phyloP scores from a whole-genome alignment of 352 stramenopile species.

The Globisporangium heterothallicum region DNA sequence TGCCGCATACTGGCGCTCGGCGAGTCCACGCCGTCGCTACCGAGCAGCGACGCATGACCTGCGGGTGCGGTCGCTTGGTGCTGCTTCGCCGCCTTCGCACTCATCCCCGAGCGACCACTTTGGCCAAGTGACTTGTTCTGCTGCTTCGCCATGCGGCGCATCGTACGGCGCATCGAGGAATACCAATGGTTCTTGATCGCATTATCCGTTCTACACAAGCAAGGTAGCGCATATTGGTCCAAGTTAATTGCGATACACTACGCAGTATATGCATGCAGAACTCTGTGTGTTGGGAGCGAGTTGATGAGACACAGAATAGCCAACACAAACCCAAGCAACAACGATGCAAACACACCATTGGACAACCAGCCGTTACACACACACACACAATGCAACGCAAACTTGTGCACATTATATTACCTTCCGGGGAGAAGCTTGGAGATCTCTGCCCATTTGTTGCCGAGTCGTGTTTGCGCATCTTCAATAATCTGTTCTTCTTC shows the following conservation, averaged over 20 bases:
- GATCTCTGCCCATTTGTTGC: constrained; percentile 99
- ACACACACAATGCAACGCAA: not conserved
- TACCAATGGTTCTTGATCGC: constrained; percentile 91
- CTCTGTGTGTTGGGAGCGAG: not conserved
- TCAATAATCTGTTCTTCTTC: constrained; percentile 91
- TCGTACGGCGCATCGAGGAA: constrained; percentile 88
- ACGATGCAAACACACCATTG: not conserved
- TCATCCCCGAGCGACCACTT: constrained; percentile 11
- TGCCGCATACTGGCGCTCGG: constrained; percentile 15
- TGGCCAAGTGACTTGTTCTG: constrained; percentile 67
- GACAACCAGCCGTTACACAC: no score
- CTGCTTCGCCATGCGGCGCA: constrained; percentile 86
- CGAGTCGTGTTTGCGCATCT: constrained; percentile 83
- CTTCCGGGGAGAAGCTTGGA: constrained; percentile 93
- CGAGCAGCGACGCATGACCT: constrained; percentile 9
- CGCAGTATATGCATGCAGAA: no score
- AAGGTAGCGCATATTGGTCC: no score
- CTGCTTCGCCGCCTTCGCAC: constrained; percentile 27
- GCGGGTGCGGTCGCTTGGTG: constrained; percentile 12
- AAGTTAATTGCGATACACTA: no score
- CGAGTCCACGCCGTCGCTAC: constrained; percentile 8
- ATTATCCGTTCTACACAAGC: constrained; percentile 76
- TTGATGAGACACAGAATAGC: not conserved
- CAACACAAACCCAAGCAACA: not conserved
- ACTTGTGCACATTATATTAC: no score